Conservation (phyloP, 176 grass and related monocot genomes). For the Thalia dealbata region DNA sequence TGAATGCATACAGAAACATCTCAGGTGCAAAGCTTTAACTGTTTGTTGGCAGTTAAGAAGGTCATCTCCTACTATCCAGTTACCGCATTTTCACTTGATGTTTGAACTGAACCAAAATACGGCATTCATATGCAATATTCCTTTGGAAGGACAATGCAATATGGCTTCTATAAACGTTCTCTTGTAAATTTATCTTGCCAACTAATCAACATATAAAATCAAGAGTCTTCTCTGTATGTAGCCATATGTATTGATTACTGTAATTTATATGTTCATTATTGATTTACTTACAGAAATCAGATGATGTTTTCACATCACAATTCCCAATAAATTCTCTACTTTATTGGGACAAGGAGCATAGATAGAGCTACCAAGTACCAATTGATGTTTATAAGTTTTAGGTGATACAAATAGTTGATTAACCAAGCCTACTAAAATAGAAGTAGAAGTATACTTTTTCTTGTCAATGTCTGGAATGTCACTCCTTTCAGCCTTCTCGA, state of each 20-base stretch:
- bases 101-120: too few relatives aligned
- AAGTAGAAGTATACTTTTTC: constrained; percentile 48
- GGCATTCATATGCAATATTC: too few relatives aligned
- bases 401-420: not conserved
- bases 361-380: not conserved
- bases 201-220: too few relatives aligned
- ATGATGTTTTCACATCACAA: not conserved
- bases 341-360: not conserved
- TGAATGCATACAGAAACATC: too few relatives aligned
- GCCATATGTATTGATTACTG: not conserved
- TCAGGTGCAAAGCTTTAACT: too few relatives aligned
- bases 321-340: not conserved
- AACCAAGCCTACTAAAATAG: not conserved
- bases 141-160: too few relatives aligned
- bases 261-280: not conserved
- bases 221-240: not conserved
- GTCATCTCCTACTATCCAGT: too few relatives aligned
- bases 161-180: too few relatives aligned
- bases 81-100: too few relatives aligned
- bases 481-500: constrained; percentile 77
- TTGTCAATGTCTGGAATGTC: constrained; percentile 88
- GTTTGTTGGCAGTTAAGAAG: too few relatives aligned
- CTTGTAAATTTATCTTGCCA: too few relatives aligned
- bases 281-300: not conserved
- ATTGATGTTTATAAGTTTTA: not conserved